Evolutionary conservation across 352 stramenopile genomes (phyloP).

Genomic region (Phytopythium chamaehyphon): DNA sequence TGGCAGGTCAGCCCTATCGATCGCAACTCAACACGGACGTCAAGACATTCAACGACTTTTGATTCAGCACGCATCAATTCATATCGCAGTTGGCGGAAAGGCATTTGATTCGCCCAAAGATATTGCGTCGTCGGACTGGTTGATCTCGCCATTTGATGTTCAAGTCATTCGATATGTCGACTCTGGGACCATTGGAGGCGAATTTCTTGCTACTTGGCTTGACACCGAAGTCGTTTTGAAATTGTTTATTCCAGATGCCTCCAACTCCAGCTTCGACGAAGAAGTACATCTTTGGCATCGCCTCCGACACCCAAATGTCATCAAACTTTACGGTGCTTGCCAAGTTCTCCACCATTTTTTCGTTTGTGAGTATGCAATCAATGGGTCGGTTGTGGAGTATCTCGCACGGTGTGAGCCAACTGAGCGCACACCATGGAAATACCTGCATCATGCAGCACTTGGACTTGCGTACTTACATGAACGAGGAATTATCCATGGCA

Average conservation of each 20-base stretch:
- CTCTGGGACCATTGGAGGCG: not conserved
- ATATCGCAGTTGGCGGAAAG: no score
- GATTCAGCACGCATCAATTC: no score
- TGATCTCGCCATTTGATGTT: constrained; percentile 1
- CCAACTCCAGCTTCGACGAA: not conserved
- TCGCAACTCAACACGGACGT: no score
- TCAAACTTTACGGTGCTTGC: constrained; percentile 2
- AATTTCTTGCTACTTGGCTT: constrained; percentile 12
- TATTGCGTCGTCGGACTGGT: not conserved
- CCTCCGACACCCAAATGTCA: not conserved
- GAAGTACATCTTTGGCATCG: constrained; percentile 10
- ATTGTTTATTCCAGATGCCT: constrained; percentile 2
- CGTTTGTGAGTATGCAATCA: constrained; percentile 17
- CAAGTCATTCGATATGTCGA: not conserved
- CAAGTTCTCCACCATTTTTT: constrained; percentile 12
- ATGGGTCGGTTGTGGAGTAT: constrained; percentile 19
- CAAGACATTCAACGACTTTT: no score
- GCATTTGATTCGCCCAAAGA: no score
- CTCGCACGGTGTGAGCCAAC: not conserved
- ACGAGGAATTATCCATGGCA: constrained; percentile 17
- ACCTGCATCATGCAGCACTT: constrained; percentile 18
- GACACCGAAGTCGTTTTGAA: constrained; percentile 13
- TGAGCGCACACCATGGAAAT: constrained; percentile 10
- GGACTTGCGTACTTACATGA: constrained; percentile 28
- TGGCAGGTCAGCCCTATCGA: no score